Conservation (phyloP, 768 basidiomycete species). For the Suillus luteus region DNA sequence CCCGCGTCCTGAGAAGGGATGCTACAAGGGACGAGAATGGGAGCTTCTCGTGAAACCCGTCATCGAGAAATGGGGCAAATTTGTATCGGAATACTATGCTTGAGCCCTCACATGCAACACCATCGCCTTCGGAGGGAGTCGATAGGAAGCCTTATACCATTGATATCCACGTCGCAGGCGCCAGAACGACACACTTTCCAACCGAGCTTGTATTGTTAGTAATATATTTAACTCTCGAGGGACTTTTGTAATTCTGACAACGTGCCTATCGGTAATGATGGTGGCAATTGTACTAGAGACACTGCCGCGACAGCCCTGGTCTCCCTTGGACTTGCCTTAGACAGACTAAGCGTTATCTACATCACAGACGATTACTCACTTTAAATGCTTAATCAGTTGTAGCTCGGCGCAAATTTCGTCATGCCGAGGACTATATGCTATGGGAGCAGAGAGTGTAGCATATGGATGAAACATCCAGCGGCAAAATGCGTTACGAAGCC, state of each 20-base stretch:
- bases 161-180: not conserved
- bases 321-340: not conserved
- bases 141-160: not conserved
- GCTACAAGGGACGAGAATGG: slow-evolving; percentile 69
- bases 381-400: not conserved
- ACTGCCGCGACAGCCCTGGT: not conserved
- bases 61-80: slow-evolving; percentile 76
- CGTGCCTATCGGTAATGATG: not conserved
- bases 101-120: slow-evolving; percentile 16
- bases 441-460: not conserved
- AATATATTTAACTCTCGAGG: not conserved
- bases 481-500: not conserved
- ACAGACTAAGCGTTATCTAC: not conserved
- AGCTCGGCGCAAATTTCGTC: not conserved
- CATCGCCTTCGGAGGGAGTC: not conserved
- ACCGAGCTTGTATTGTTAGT: not conserved
- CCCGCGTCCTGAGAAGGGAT: slow-evolving; percentile 50
- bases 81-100: slow-evolving; percentile 43
- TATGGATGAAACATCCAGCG: not conserved
- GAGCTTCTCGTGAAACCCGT: slow-evolving; percentile 72
- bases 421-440: not conserved
- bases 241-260: not conserved
- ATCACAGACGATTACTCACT: not conserved
- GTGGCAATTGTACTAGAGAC: not conserved
- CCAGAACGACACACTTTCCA: not conserved